Evolutionary conservation across 257 asterid species (phyloP).

Genomic region (Ocimum tenuiflorum): DNA sequence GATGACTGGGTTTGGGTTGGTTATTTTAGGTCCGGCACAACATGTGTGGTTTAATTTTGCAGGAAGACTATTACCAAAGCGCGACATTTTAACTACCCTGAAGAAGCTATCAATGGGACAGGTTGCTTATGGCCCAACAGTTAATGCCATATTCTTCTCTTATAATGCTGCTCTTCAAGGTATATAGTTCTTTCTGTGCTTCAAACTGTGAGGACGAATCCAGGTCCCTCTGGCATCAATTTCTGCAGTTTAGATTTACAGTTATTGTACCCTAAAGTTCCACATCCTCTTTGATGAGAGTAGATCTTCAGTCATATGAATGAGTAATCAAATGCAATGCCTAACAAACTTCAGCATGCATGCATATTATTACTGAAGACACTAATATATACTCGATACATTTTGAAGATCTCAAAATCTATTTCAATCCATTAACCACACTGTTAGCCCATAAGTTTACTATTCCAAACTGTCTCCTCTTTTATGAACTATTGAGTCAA

Average conservation of each 20-base stretch:
- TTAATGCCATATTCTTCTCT: conserved; percentile 57
- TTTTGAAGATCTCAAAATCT: background rate
- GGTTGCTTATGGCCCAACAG: conserved; percentile 49
- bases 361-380: background rate
- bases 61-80: conserved; percentile 50
- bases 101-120: conserved; percentile 78
- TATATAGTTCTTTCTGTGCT: conserved; percentile 16
- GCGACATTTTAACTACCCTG: conserved; percentile 55
- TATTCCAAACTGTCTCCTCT: background rate
- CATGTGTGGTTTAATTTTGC: conserved; percentile 76
- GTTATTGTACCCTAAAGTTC: conserved; percentile 1
- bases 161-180: conserved; percentile 87
- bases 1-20: conserved; percentile 71
- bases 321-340: background rate
- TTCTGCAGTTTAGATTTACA: background rate
- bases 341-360: background rate
- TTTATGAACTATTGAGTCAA: background rate
- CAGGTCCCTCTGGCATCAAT: background rate
- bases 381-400: background rate
- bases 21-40: conserved; percentile 68
- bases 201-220: background rate
- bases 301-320: background rate
- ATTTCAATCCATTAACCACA: background rate
- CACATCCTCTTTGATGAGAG: background rate
- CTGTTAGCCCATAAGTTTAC: background rate